Evolutionary conservation across 371 early-diverging fungal species (phyloP).

Genomic region (Chytridium lagenaria): DNA sequence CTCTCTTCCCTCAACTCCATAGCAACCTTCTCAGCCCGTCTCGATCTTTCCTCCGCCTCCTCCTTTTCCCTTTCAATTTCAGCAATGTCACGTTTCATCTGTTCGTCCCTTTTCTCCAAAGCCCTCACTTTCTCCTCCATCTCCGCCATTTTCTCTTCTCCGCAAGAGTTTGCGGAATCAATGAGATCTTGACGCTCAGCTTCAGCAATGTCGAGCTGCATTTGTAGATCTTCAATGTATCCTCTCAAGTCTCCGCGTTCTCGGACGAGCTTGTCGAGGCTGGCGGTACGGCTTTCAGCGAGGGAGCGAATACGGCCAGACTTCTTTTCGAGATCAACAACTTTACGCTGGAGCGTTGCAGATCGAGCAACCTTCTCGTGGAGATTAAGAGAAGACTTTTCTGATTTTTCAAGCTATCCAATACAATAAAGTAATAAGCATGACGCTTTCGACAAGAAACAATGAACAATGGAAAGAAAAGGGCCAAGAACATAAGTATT

Average conservation of each 20-base stretch:
- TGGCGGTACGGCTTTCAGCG: slow-evolving; percentile 23
- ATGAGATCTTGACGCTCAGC: not conserved
- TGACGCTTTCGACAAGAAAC: too few relatives aligned
- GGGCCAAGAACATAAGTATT: too few relatives aligned
- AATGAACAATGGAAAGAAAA: not conserved
- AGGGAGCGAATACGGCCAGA: slow-evolving; percentile 23
- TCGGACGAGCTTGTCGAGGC: slow-evolving; percentile 30
- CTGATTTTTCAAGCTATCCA: slow-evolving; percentile 40
- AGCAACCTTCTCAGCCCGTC: not conserved
- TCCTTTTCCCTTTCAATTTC: not conserved
- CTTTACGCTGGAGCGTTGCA: slow-evolving; percentile 17
- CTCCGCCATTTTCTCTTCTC: not conserved
- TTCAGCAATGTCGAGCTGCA: slow-evolving; percentile 14
- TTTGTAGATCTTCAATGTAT: slow-evolving; percentile 14
- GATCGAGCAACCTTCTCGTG: slow-evolving; percentile 30
- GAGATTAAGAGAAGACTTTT: slow-evolving; percentile 32
- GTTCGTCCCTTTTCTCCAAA: not conserved
- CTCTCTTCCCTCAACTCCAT: not conserved
- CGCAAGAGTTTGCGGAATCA: not conserved
- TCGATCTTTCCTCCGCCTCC: not conserved
- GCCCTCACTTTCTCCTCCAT: not conserved
- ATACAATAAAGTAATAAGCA: not conserved
- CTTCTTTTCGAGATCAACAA: slow-evolving; percentile 26
- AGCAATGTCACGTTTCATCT: not conserved
- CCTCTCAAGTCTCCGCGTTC: slow-evolving; percentile 27